Percentiles rank a stretch among this genome's conserved stretches.
phyloP scores from a whole-genome alignment of 768 basidiomycete species.

The Tricholoma terreum region DNA sequence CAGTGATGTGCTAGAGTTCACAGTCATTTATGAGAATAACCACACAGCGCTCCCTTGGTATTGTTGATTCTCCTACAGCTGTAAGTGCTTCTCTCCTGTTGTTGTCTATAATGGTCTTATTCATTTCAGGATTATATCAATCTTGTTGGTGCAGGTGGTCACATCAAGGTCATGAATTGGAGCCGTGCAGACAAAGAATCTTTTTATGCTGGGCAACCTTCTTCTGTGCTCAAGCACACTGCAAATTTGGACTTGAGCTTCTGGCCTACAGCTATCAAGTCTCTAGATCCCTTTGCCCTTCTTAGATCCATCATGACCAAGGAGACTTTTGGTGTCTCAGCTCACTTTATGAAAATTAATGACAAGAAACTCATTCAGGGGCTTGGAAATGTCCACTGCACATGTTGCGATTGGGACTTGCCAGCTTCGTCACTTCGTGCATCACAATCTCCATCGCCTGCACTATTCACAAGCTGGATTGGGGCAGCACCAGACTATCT shows the following conservation, averaged over 20 bases:
- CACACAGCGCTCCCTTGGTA: background rate
- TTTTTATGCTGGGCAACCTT: background rate
- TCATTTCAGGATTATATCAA: background rate
- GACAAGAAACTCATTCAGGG: background rate
- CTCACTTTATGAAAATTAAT: background rate
- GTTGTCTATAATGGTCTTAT: background rate
- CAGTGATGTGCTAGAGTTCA: background rate
- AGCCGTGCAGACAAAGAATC: background rate
- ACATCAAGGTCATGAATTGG: background rate
- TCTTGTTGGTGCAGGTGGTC: background rate
- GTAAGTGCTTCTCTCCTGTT: background rate
- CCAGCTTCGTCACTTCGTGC: background rate
- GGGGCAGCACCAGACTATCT: background rate
- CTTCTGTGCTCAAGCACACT: background rate
- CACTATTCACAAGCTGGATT: background rate
- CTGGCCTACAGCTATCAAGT: background rate
- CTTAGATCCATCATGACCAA: background rate
- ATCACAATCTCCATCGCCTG: background rate
- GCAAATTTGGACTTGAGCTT: background rate
- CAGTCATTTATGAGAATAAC: background rate
- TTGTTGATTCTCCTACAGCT: background rate
- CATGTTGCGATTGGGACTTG: background rate
- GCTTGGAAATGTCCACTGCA: background rate
- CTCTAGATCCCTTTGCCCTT: background rate
- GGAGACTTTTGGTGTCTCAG: background rate